Percentiles rank a stretch among this genome's conserved stretches.
Evolutionary conservation across 768 basidiomycete species (phyloP).

Genomic region (Arthromyces matolae): DNA sequence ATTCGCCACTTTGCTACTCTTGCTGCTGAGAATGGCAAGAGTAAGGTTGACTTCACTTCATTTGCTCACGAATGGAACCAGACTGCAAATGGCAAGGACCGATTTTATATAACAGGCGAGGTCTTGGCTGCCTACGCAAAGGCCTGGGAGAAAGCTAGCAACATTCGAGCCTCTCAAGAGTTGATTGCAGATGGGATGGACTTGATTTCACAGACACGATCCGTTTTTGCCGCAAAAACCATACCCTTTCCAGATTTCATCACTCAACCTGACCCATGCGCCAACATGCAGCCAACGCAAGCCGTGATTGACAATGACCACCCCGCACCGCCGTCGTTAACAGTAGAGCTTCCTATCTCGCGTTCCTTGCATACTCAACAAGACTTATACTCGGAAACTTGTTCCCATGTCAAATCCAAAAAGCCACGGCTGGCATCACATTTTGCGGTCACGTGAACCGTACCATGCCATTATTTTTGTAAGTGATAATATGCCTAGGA

Average conservation of each 20-base stretch:
- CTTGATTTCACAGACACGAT: neutral
- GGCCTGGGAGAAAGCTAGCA: conserved; percentile 21
- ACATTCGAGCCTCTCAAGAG: conserved; percentile 21
- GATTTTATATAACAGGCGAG: conserved; percentile 22
- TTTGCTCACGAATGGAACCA: neutral
- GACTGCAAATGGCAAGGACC: neutral
- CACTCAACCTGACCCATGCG: neutral
- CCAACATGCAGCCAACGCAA: neutral
- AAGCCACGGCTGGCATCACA: neutral
- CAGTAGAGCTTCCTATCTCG: neutral
- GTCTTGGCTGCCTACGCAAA: conserved; percentile 21
- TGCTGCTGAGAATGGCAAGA: neutral
- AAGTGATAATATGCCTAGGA: neutral
- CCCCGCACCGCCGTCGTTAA: neutral
- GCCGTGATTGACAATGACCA: neutral
- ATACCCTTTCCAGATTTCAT: neutral
- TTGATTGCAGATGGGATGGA: conserved; percentile 12
- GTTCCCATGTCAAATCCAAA: too few relatives aligned
- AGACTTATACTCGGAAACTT: too few relatives aligned
- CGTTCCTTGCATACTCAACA: neutral
- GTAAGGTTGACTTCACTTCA: conserved; percentile 14
- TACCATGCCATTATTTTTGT: neutral
- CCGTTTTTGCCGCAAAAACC: neutral
- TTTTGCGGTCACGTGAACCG: neutral
- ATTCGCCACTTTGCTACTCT: neutral